Evolutionary conservation across 2,329 filamentous ascomycete genomes (phyloP).

Genomic region (Penicillium sumatraense): DNA sequence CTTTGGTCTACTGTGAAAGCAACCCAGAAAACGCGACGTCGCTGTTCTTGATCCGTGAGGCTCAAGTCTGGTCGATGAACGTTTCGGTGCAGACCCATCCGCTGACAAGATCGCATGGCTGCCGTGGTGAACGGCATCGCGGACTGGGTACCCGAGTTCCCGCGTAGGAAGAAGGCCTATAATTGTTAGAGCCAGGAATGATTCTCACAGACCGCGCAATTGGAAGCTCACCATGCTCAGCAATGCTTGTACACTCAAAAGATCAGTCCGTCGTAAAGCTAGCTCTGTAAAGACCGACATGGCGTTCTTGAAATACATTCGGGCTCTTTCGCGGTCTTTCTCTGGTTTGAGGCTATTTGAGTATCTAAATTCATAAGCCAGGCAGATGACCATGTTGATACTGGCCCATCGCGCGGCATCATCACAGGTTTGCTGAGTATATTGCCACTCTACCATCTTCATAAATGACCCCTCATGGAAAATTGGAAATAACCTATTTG

Average conservation of each 20-base stretch:
- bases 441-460: conserved; percentile 91
- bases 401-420: conserved; percentile 97
- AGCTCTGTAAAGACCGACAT: conserved; percentile 89
- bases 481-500: conserved; percentile 95
- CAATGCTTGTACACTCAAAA: conserved; percentile 89
- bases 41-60: conserved; percentile 86
- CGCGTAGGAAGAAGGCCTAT: conserved; percentile 81
- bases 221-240: conserved; percentile 70
- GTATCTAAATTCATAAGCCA: conserved; percentile 84
- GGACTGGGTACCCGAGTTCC: conserved; percentile 90
- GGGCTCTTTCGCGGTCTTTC: conserved; percentile 88
- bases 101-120: conserved; percentile 85
- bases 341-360: conserved; percentile 88
- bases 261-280: conserved; percentile 88
- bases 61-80: conserved; percentile 88
- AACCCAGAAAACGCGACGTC: conserved; percentile 75
- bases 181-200: background rate
- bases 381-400: conserved; percentile 85
- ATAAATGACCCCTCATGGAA: conserved; percentile 97
- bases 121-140: conserved; percentile 86
- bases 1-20: conserved; percentile 73
- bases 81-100: conserved; percentile 89
- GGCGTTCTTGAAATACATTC: conserved; percentile 93
- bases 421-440: conserved; percentile 86
- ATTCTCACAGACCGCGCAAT: background rate